phyloP scores from a whole-genome alignment of 768 basidiomycete species.

The Calocybe cyanea region DNA sequence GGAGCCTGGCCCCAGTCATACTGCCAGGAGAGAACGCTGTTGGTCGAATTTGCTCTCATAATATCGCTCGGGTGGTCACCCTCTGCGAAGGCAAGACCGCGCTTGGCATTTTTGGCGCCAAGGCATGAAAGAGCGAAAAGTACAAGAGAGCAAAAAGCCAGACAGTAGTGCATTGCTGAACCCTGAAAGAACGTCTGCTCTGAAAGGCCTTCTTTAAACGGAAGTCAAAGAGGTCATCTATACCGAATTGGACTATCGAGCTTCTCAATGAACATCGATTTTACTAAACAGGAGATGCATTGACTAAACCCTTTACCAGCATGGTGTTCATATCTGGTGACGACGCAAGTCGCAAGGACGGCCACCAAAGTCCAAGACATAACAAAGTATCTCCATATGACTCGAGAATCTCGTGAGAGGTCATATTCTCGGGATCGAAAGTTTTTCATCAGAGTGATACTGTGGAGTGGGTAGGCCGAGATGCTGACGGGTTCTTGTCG shows the following conservation, averaged over 20 bases:
- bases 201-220: neutral
- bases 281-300: conserved; percentile 1
- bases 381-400: conserved; percentile 3
- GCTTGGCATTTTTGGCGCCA: conserved; percentile 32
- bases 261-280: conserved; percentile 1
- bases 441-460: too few relatives aligned
- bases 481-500: conserved; percentile 2
- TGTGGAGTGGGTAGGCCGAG: too few relatives aligned
- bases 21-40: conserved; percentile 31
- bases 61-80: conserved; percentile 24
- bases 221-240: too few relatives aligned
- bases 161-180: neutral
- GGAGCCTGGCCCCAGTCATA: conserved; percentile 39
- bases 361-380: neutral
- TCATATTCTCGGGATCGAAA: neutral
- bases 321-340: conserved; percentile 12
- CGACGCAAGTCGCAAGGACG: neutral
- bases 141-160: conserved; percentile 9
- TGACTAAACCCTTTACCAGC: neutral
- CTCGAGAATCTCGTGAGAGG: conserved; percentile 6
- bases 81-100: conserved; percentile 31
- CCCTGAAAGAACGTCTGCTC: neutral
- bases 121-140: neutral
- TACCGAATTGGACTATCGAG: conserved; percentile 2
- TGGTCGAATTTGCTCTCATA: conserved; percentile 21